Percentiles rank a stretch among this genome's conserved stretches.
phyloP scores from a whole-genome alignment of 2,329 filamentous ascomycete species.

The Aspergillus chevalieri region DNA sequence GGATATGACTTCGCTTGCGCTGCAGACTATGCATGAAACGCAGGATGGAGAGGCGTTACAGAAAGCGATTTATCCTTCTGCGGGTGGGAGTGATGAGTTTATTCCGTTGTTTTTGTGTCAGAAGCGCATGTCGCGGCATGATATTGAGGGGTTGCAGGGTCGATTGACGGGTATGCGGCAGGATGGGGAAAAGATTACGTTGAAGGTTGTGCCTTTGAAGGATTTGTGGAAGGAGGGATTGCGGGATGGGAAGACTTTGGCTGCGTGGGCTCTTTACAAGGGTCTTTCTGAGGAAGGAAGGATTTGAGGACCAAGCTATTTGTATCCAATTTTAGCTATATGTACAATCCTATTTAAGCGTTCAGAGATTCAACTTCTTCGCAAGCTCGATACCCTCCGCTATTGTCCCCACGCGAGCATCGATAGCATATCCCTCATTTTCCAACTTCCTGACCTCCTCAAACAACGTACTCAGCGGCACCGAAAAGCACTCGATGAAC shows the following conservation, averaged over 20 bases:
- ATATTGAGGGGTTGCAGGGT: slow-evolving; percentile 47
- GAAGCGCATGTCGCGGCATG: slow-evolving; percentile 43
- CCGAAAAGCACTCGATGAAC: slow-evolving; percentile 72
- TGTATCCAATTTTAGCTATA: background rate
- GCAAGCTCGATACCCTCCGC: slow-evolving; percentile 73
- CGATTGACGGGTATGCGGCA: slow-evolving; percentile 50
- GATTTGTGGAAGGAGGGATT: slow-evolving; percentile 50
- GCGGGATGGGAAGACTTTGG: slow-evolving; percentile 52
- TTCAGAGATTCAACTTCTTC: slow-evolving; percentile 39
- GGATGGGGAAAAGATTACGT: slow-evolving; percentile 54
- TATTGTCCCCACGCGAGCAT: slow-evolving; percentile 69
- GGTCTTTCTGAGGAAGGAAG: slow-evolving; percentile 45
- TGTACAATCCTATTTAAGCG: background rate
- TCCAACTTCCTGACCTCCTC: slow-evolving; percentile 62
- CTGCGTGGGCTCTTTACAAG: slow-evolving; percentile 51
- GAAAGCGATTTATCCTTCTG: slow-evolving; percentile 48
- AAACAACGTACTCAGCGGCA: slow-evolving; percentile 60
- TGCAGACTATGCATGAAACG: slow-evolving; percentile 18
- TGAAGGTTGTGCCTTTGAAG: slow-evolving; percentile 49
- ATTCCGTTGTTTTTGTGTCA: slow-evolving; percentile 52
- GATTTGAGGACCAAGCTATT: slow-evolving; percentile 20
- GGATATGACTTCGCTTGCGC: slow-evolving; percentile 49
- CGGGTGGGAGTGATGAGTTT: slow-evolving; percentile 55
- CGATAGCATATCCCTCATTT: slow-evolving; percentile 67
- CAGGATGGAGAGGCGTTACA: slow-evolving; percentile 36